A percentile compares a stretch with the other conserved stretches of the same genome.
Conservation (phyloP, 2,329 filamentous ascomycete genomes). For the Metarhizium humberi region DNA sequence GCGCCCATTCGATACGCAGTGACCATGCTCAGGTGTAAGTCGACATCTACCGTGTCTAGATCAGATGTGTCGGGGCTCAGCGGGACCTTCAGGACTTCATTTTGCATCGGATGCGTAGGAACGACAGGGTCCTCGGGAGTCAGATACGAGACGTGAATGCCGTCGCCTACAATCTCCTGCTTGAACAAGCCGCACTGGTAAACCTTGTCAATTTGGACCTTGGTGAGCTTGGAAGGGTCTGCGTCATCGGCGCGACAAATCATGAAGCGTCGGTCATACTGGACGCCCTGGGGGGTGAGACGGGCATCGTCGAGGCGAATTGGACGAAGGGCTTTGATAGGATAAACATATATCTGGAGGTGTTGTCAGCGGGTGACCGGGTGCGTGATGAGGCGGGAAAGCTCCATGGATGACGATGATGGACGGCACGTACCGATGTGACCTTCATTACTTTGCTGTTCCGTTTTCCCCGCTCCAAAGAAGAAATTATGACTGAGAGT, state of each 20-base stretch:
- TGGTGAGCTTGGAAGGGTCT: slow-evolving; percentile 29
- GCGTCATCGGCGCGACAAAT: slow-evolving; percentile 43
- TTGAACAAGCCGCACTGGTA: slow-evolving; percentile 56
- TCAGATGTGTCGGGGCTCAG: slow-evolving; percentile 39
- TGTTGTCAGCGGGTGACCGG: background rate
- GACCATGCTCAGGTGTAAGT: slow-evolving; percentile 50
- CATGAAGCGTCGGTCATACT: slow-evolving; percentile 63
- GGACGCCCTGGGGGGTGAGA: slow-evolving; percentile 53
- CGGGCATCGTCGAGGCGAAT: slow-evolving; percentile 42
- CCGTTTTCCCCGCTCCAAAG: background rate
- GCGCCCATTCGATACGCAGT: slow-evolving; percentile 54
- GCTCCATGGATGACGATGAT: background rate
- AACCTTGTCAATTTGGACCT: slow-evolving; percentile 50
- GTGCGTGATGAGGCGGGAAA: background rate
- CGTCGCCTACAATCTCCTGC: slow-evolving; percentile 38
- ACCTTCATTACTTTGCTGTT: slow-evolving; percentile 18
- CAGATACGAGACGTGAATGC: slow-evolving; percentile 34
- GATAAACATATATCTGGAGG: slow-evolving; percentile 54
- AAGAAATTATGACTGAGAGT: background rate
- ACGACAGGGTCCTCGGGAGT: slow-evolving; percentile 29
- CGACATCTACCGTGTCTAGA: slow-evolving; percentile 40
- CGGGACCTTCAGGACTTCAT: slow-evolving; percentile 41
- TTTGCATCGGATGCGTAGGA: slow-evolving; percentile 24
- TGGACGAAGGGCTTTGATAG: slow-evolving; percentile 63
- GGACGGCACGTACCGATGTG: slow-evolving; percentile 15